Conservation (phyloP, 2,329 filamentous ascomycete genomes). For the Claviceps africana region DNA sequence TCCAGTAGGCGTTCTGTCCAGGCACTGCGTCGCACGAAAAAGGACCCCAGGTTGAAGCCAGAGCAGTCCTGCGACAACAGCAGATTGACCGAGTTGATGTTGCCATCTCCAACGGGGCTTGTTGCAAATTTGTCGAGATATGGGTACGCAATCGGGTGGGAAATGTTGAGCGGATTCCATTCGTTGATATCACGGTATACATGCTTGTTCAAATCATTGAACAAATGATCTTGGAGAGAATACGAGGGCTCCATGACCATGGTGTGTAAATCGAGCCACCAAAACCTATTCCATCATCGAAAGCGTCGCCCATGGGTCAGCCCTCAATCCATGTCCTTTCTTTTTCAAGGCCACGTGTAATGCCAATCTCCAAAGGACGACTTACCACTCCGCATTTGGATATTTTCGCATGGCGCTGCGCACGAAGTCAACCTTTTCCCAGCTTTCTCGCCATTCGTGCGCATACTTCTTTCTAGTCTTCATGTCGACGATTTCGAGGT, state of each 20-base stretch:
- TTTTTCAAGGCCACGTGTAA: not conserved
- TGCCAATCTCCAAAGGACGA: not conserved
- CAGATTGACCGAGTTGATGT: constrained; percentile 67
- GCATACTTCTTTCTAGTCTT: constrained; percentile 97
- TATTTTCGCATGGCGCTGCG: constrained; percentile 84
- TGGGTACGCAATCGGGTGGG: constrained; percentile 59
- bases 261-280: constrained; percentile 97
- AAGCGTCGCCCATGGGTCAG: not conserved
- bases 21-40: constrained; percentile 71
- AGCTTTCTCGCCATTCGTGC: constrained; percentile 97
- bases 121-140: constrained; percentile 65
- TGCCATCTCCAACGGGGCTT: constrained; percentile 64
- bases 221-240: constrained; percentile 81
- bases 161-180: constrained; percentile 90
- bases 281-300: constrained; percentile 59
- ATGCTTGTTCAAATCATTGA: constrained; percentile 59
- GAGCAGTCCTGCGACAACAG: constrained; percentile 86
- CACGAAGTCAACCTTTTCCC: constrained; percentile 96
- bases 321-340: not conserved
- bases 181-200: constrained; percentile 92
- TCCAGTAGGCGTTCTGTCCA: constrained; percentile 91
- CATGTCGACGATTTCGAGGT: constrained; percentile 95
- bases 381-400: constrained; percentile 88
- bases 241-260: constrained; percentile 94
- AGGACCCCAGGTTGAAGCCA: constrained; percentile 93